These are phyloP conservation scores for Exophiala phaeomuriformis DNA, from an alignment of 2,329 filamentous ascomycete genomes.

Conservation along the genomic window DNA sequence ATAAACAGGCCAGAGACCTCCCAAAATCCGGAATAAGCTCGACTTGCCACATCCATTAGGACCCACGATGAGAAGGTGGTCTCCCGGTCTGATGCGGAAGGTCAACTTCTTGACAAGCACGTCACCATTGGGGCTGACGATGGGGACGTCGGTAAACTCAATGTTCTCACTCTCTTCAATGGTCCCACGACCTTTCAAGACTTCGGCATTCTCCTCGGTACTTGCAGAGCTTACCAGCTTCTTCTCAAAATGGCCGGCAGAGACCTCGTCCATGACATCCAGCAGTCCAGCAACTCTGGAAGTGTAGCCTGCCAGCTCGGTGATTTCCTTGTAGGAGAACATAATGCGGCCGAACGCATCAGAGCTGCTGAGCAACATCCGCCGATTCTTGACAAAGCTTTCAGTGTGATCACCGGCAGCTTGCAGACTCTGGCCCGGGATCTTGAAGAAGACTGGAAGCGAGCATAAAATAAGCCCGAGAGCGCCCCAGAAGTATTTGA, in stretches of 20 bases:
- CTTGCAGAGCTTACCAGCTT: slow-evolving; percentile 85
- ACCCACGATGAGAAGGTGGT: slow-evolving; percentile 89
- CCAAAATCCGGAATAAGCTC: slow-evolving; percentile 89
- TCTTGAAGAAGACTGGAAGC: slow-evolving; percentile 90
- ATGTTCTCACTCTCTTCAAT: slow-evolving; percentile 78
- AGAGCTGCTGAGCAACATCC: slow-evolving; percentile 85
- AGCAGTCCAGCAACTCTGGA: slow-evolving; percentile 82
- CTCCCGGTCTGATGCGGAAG: slow-evolving; percentile 76
- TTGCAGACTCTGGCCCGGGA: slow-evolving; percentile 59
- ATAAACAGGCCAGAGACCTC: slow-evolving; percentile 95
- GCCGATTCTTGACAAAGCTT: slow-evolving; percentile 84
- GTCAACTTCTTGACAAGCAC: slow-evolving; percentile 78
- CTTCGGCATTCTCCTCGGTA: slow-evolving; percentile 71
- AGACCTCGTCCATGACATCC: slow-evolving; percentile 90
- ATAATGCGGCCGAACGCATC: slow-evolving; percentile 93
- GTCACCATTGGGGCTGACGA: slow-evolving; percentile 94
- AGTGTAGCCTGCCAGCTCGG: slow-evolving; percentile 91
- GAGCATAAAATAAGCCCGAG: slow-evolving; percentile 86
- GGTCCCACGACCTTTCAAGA: slow-evolving; percentile 72
- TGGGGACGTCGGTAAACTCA: slow-evolving; percentile 80
- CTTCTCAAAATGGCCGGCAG: slow-evolving; percentile 87
- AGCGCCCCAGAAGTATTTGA: slow-evolving; percentile 99
- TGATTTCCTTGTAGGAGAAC: slow-evolving; percentile 97
- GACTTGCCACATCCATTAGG: slow-evolving; percentile 98
- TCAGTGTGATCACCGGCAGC: slow-evolving; percentile 51